Percentiles rank a stretch among this genome's conserved stretches.
Conservation (phyloP, 352 stramenopile genomes). For the Halophytophthora polymorphica region DNA sequence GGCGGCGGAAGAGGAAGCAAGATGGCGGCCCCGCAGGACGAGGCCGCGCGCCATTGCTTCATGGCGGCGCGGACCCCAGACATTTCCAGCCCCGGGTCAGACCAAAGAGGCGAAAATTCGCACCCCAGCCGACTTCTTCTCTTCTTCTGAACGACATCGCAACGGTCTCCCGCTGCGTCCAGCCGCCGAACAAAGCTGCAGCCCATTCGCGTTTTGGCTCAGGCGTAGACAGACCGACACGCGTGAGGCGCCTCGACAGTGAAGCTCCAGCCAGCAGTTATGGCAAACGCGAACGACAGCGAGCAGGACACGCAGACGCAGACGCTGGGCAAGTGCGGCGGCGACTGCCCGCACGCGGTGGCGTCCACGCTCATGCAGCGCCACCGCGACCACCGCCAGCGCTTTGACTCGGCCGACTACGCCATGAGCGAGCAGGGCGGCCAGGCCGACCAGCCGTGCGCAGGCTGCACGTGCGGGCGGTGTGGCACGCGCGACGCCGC, state of each 20-base stretch:
- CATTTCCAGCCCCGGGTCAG: background rate
- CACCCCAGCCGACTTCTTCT: background rate
- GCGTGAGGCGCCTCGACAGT: no score
- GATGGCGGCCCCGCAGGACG: background rate
- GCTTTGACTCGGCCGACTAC: constrained; percentile 76
- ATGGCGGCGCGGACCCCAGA: no score
- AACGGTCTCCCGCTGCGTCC: constrained; percentile 8
- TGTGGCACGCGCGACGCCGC: constrained; percentile 18
- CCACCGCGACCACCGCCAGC: constrained; percentile 48
- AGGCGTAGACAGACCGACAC: no score
- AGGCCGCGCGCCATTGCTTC: no score
- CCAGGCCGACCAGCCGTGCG: constrained; percentile 4
- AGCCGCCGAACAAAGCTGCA: background rate
- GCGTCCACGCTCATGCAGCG: constrained; percentile 51
- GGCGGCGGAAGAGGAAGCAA: background rate
- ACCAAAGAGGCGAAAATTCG: constrained; percentile 12
- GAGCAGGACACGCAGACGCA: constrained; percentile 7
- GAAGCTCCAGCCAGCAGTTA: background rate
- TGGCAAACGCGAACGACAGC: constrained; percentile 14
- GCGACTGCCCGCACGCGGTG: constrained; percentile 23
- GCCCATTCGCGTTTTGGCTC: constrained; percentile 3
- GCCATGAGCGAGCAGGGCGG: constrained; percentile 38
- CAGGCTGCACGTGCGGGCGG: constrained; percentile 23
- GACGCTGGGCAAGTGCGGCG: background rate
- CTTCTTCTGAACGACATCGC: constrained; percentile 4